Base-by-base conservation (phyloP, 768 basidiomycete species). In the Rubroboletus satanas region DNA sequence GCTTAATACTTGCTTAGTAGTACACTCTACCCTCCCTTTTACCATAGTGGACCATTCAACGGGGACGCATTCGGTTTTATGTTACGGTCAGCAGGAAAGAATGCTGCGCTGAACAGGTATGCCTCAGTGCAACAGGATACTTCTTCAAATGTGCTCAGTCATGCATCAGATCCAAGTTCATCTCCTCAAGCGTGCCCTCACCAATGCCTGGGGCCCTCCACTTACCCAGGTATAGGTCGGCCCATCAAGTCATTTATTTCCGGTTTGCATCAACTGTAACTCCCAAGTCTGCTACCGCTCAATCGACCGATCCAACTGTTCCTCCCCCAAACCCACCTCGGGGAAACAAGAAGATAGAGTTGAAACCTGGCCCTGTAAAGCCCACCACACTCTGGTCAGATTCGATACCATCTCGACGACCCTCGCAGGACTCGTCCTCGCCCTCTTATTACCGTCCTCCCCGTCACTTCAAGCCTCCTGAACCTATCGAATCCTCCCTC, bases 361-460 rank as follows among this genome's bases (percentile, higher is more conserved):
- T 88, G 15, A 79, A 82, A 23, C 88, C 88, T 1, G 82, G 74
- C 2, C 88, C 87, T 28, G 71, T 86, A 46, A 83, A 82, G 55
- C 73, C 72, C 0, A 63, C 70, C 43, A 52, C 71, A 12, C 58
- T 70, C 26, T 63, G 58, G 18, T 18, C n/a, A 18, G 61, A 66
- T 41, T 39, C 59, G 39, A 46, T 45, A 29, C 62, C 54, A 33
- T 64, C 50, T 45, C 66, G 57, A 11, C 44, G 23, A 15, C 61
- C 45, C 15, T 74, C 59, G 32, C 67, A 62, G 5, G 58, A 71
- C 39, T 59, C 67, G 1, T 50, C 73, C 21, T 55, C 50, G 28
- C 57, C 66, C n/a, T 49, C 69, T 12, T 56, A 61, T 53, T 60
- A 70, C 45, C 66, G 64, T 12, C 55, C 67, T 36, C 65, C 67